Base-by-base conservation (phyloP, 139 green algal species). In the Raphidocelis subcapitata region DNA sequence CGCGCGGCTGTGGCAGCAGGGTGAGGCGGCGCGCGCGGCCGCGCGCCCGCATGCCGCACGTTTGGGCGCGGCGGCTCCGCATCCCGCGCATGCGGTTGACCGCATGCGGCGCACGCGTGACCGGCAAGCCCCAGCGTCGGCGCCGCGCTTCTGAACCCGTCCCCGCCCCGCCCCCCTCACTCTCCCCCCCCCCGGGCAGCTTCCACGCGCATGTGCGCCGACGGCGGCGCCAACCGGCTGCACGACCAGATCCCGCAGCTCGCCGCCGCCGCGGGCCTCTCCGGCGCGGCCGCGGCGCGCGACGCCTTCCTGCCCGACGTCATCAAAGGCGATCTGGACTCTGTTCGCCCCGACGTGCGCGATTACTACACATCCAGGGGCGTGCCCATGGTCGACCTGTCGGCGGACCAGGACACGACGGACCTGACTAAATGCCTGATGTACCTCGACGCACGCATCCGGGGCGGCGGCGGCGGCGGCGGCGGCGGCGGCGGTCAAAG, bases 221-320 rank as follows among this genome's bases (percentile, higher is more conserved):
- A 98, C 75, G 95, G 94, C 24, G 94, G 94, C 5, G 88, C 88
- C 41, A 98, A 98, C 82, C 78, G 90, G 15, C 80, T 98, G 61
- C 91, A 92, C 63, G 90, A 98, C 56, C 69, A 91, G 62, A 64
- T 97, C 20, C 87, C 89, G 4, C 28, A 29, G 49, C 23, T 74
- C 68, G 32, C 54, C 8, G 41, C 41, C 8, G 41, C 41, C 2
- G 20, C 15, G 26, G 79, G 85, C 78, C 62, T 84, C 36, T 47
- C 75, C 26, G 63, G 69, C 26, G 18, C 69, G 0, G 28, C 81
- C 5, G 29, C 54, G 21, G 72, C 72, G 18, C 72, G 72, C 41
- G 49, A 51, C 37, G 14, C 44, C 3, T 51, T 60, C 51, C 23
- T 72, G 63, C 62, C 72, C 16, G 72, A 72, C 29, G 51, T 78